Percentiles rank a stretch among this genome's conserved stretches.
phyloP scores from a whole-genome alignment of 192 early-diverging fungal species.

The Mortierella hygrophila region DNA sequence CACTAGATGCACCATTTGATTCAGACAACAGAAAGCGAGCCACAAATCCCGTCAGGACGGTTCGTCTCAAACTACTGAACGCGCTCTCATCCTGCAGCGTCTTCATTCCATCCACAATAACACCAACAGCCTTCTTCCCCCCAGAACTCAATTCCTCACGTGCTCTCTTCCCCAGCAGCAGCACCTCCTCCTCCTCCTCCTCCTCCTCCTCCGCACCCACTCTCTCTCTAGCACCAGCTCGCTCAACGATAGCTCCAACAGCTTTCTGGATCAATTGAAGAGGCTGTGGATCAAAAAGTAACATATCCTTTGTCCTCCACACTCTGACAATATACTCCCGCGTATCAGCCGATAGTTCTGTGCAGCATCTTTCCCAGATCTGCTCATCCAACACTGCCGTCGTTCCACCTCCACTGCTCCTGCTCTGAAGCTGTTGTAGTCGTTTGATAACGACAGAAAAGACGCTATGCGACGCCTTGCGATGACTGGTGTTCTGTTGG shows the following conservation, averaged over 20 bases:
- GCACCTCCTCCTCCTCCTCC: too few species aligned
- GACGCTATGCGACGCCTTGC: slow-evolving; percentile 27
- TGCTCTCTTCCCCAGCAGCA: neutral
- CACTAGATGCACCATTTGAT: neutral
- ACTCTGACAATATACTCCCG: slow-evolving; percentile 1
- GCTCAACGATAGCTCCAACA: neutral
- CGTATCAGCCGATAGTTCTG: neutral
- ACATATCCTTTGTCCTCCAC: slow-evolving; percentile 25
- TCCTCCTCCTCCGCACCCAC: neutral
- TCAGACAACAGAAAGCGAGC: slow-evolving; percentile 13
- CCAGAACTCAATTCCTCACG: neutral
- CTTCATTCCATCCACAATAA: slow-evolving; percentile 23
- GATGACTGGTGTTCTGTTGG: slow-evolving; percentile 27
- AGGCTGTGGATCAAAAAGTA: slow-evolving; percentile 40
- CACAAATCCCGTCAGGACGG: slow-evolving; percentile 17
- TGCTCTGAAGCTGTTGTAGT: neutral
- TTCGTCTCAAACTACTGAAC: slow-evolving; percentile 22
- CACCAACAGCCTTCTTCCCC: neutral
- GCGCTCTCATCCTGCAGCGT: slow-evolving; percentile 27
- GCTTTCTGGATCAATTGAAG: slow-evolving; percentile 21
- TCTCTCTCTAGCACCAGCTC: neutral
- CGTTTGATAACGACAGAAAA: slow-evolving; percentile 40
- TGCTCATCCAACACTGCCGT: slow-evolving; percentile 1
- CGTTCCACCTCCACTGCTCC: neutral
- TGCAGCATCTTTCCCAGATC: neutral